These are phyloP conservation scores for Talaromyces sp. DNA, from an alignment of 2,329 filamentous ascomycete species.

Conservation along the genomic window DNA sequence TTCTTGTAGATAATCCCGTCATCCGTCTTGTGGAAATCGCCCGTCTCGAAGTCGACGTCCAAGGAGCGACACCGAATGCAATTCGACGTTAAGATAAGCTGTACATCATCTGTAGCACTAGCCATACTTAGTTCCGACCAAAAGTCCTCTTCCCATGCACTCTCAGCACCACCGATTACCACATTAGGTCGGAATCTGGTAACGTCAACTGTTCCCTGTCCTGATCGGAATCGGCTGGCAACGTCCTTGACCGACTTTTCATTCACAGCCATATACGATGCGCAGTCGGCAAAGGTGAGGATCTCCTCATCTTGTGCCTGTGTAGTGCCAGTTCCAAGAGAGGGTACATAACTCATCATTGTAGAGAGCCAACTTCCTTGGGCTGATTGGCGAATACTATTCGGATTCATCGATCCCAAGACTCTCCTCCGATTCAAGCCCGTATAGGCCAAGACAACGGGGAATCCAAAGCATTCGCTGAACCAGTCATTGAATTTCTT, in stretches of 20 bases:
- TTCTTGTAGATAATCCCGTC: constrained; percentile 62
- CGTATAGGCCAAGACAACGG: constrained; percentile 59
- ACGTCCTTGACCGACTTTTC: constrained; percentile 66
- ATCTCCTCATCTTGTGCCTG: constrained; percentile 37
- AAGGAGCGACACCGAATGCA: constrained; percentile 64
- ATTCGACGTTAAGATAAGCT: constrained; percentile 61
- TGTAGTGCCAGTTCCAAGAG: neutral
- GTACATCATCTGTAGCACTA: constrained; percentile 16
- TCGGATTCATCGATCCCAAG: constrained; percentile 56
- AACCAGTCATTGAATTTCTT: constrained; percentile 60
- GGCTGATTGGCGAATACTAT: constrained; percentile 18
- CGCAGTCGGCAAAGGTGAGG: constrained; percentile 68
- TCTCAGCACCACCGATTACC: constrained; percentile 56
- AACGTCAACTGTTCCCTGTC: constrained; percentile 52
- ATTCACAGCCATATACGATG: constrained; percentile 60
- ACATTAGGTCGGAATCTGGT: constrained; percentile 70
- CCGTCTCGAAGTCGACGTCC: constrained; percentile 66
- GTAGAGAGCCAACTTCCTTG: constrained; percentile 18
- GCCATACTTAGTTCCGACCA: constrained; percentile 58
- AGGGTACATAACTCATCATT: constrained; percentile 12
- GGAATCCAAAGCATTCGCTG: constrained; percentile 59
- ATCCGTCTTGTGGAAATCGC: constrained; percentile 53
- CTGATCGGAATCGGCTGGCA: constrained; percentile 49
- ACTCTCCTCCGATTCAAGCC: constrained; percentile 57
- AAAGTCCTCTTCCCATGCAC: constrained; percentile 64